Conservation (phyloP, 192 early-diverging fungal genomes). For the Podila clonocystis region DNA sequence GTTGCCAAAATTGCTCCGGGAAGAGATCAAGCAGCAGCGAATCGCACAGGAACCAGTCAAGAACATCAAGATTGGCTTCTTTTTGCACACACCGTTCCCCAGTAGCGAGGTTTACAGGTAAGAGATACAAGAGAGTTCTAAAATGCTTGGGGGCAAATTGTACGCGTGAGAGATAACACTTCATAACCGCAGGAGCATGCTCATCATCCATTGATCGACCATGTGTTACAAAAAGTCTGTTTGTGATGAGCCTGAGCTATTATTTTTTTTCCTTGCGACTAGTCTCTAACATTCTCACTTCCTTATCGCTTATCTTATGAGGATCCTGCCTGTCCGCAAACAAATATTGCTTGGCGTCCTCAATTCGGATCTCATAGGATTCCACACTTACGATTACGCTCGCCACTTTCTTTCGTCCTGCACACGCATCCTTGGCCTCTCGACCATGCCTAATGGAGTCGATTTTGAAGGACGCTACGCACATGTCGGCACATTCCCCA, state of each 20-base stretch:
- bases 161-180: too few relatives aligned
- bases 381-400: slow-evolving; percentile 99
- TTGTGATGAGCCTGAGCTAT: neutral
- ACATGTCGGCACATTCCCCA: slow-evolving; percentile 98
- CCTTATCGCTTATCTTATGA: slow-evolving; percentile 19
- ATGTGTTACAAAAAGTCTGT: neutral
- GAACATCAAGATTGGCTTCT: slow-evolving; percentile 97
- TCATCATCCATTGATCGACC: too few relatives aligned
- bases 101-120: slow-evolving; percentile 96
- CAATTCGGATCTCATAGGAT: slow-evolving; percentile 92
- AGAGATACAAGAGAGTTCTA: neutral
- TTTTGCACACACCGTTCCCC: slow-evolving; percentile 98
- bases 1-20: slow-evolving; percentile 86
- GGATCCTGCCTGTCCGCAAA: slow-evolving; percentile 92
- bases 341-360: slow-evolving; percentile 95
- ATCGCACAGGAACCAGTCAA: slow-evolving; percentile 47
- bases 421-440: slow-evolving; percentile 95
- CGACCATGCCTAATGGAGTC: slow-evolving; percentile 92
- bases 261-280: neutral
- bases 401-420: slow-evolving; percentile 98
- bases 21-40: slow-evolving; percentile 60
- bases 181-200: too few relatives aligned
- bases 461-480: slow-evolving; percentile 92
- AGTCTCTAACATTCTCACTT: neutral
- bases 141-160: too few relatives aligned